Evolutionary conservation across 345 rosid species (phyloP).

Genomic region (Lumnitzera racemosa): DNA sequence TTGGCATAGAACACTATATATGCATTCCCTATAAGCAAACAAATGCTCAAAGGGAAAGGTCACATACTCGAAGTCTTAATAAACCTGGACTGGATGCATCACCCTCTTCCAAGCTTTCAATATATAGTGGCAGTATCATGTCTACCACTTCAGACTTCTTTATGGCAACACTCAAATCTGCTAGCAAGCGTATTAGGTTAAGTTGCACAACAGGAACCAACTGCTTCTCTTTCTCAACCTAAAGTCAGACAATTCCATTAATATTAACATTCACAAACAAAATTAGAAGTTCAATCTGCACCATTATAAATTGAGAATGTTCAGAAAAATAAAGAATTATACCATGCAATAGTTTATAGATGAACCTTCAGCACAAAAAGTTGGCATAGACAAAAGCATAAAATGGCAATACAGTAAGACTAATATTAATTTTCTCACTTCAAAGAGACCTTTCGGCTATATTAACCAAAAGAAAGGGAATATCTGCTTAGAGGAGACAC

Average conservation of each 20-base stretch:
- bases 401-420: no score
- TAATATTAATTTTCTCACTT: no score
- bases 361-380: no score
- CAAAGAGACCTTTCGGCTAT: no score
- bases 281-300: not conserved
- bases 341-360: no score
- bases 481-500: not conserved
- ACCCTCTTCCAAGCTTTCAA: constrained; percentile 98
- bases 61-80: constrained; percentile 81
- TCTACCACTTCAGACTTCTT: constrained; percentile 93
- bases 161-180: constrained; percentile 89
- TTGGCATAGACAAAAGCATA: no score
- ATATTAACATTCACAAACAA: constrained; percentile 4
- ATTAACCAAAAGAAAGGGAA: no score
- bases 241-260: constrained; percentile 22
- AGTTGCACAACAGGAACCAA: constrained; percentile 74
- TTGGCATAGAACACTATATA: not conserved
- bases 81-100: constrained; percentile 88
- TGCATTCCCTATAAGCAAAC: constrained; percentile 15
- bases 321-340: not conserved
- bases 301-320: not conserved
- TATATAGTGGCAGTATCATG: constrained; percentile 94
- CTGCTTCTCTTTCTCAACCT: constrained; percentile 84
- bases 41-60: constrained; percentile 24
- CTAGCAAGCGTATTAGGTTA: constrained; percentile 78